A percentile compares a stretch with the other conserved stretches of the same genome.
Evolutionary conservation across 192 early-diverging fungal genomes (phyloP).

Genomic region (Gryganskiella cystojenkinii): DNA sequence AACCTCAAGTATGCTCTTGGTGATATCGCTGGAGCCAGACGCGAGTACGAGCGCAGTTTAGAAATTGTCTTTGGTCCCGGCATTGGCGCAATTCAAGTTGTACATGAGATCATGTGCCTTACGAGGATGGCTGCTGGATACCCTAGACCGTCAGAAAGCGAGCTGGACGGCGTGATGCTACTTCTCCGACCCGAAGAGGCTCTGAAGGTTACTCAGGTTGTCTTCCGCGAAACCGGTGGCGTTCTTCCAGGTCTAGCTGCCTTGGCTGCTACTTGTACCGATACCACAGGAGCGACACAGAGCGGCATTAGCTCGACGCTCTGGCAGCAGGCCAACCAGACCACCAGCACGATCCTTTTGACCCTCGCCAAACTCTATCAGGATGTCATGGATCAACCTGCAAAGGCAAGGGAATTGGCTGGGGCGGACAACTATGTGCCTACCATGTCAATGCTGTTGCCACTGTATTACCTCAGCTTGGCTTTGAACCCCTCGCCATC

Average conservation of each 20-base stretch:
- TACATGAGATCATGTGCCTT: conserved; percentile 41
- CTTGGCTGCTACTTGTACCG: conserved; percentile 23
- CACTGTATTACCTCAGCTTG: conserved; percentile 87
- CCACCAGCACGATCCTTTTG: conserved; percentile 78
- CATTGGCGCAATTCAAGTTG: conserved; percentile 42
- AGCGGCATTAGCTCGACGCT: conserved; percentile 50
- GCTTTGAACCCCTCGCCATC: conserved; percentile 85
- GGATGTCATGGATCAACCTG: conserved; percentile 70
- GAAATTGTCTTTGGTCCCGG: conserved; percentile 71
- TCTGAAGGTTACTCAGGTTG: conserved; percentile 60
- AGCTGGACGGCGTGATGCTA: conserved; percentile 51
- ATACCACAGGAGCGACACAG: conserved; percentile 7
- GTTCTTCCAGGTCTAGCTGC: conserved; percentile 72
- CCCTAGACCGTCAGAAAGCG: conserved; percentile 17
- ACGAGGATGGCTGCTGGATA: conserved; percentile 45
- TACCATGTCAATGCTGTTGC: conserved; percentile 72
- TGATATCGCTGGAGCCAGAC: conserved; percentile 73
- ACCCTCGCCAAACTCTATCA: conserved; percentile 92
- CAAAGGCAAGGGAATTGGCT: conserved; percentile 49
- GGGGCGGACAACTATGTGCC: conserved; percentile 59
- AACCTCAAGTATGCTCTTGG: conserved; percentile 84
- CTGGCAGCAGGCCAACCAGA: conserved; percentile 66
- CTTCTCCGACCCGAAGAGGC: conserved; percentile 74
- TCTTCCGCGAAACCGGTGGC: conserved; percentile 72
- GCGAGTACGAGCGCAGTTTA: conserved; percentile 87